These are phyloP conservation scores for Ceratocystis colombiana DNA, from an alignment of 2,329 filamentous ascomycete species.

Conservation along the genomic window DNA sequence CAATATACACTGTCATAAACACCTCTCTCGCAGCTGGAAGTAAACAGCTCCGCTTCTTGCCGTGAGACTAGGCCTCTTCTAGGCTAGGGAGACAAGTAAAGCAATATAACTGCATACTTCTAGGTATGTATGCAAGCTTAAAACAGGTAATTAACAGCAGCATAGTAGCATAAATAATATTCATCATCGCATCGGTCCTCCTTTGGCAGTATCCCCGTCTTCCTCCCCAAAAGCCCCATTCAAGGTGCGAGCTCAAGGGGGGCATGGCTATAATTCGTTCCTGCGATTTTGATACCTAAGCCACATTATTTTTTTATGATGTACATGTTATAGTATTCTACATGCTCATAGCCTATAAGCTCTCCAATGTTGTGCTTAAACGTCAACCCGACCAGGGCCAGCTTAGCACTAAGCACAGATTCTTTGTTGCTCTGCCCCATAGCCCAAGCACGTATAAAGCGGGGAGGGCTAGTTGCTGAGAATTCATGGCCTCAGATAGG, in stretches of 20 bases:
- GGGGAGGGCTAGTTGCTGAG: conserved; percentile 21
- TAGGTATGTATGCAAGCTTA: background rate
- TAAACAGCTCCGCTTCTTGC: background rate
- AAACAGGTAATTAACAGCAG: no score
- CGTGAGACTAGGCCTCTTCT: background rate
- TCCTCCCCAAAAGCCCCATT: background rate
- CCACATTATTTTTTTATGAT: background rate
- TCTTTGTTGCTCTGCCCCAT: conserved; percentile 8
- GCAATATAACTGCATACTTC: background rate
- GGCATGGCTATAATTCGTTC: background rate
- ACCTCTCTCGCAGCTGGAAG: background rate
- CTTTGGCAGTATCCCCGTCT: background rate
- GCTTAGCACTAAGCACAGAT: conserved; percentile 8
- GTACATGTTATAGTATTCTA: background rate
- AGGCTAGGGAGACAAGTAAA: background rate
- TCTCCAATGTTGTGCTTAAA: background rate
- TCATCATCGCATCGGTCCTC: background rate
- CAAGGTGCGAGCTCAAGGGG: background rate
- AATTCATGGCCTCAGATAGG: conserved; percentile 24
- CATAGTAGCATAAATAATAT: background rate
- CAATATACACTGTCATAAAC: conserved; percentile 9
- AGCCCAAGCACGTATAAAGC: conserved; percentile 10
- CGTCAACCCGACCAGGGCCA: background rate
- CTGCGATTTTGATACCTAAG: background rate
- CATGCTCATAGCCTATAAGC: background rate